Percentiles rank a stretch among this genome's conserved stretches.
Evolutionary conservation across 2,329 filamentous ascomycete species (phyloP).

Genomic region (Talaromyces marneffei): DNA sequence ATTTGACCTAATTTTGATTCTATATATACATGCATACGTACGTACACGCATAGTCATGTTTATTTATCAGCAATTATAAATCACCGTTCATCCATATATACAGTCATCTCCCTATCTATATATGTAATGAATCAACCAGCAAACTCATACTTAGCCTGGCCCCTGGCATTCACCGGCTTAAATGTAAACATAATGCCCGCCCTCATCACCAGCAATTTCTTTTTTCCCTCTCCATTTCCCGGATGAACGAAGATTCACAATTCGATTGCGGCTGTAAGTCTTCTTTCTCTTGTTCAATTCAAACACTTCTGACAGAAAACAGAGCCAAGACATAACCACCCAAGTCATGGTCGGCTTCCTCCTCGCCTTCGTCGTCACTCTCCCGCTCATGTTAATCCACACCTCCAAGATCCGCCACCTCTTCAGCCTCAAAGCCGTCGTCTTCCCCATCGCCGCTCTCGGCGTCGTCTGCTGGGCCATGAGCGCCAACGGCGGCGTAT

Average conservation of each 20-base stretch:
- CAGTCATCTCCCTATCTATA: not conserved
- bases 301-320: not conserved
- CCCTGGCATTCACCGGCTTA: slow-evolving; percentile 22
- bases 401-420: slow-evolving; percentile 32
- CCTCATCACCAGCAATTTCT: slow-evolving; percentile 27
- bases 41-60: not conserved
- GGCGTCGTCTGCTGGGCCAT: slow-evolving; percentile 34
- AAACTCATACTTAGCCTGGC: slow-evolving; percentile 32
- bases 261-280: slow-evolving; percentile 19
- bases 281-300: not conserved
- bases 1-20: not conserved
- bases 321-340: slow-evolving; percentile 22
- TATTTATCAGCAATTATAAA: not conserved
- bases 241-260: slow-evolving; percentile 22
- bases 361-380: slow-evolving; percentile 21
- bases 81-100: not conserved
- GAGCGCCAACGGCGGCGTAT: slow-evolving; percentile 21
- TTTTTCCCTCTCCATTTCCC: slow-evolving; percentile 21
- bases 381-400: slow-evolving; percentile 31
- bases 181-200: slow-evolving; percentile 34
- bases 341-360: slow-evolving; percentile 23
- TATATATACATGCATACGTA: not conserved
- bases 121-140: slow-evolving; percentile 17
- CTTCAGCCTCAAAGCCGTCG: slow-evolving; percentile 33
- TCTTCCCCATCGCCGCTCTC: slow-evolving; percentile 33